A percentile compares a stretch with the other conserved stretches of the same genome.
phyloP scores from a whole-genome alignment of 2,329 filamentous ascomycete genomes.

The Plenodomus biglobosus region DNA sequence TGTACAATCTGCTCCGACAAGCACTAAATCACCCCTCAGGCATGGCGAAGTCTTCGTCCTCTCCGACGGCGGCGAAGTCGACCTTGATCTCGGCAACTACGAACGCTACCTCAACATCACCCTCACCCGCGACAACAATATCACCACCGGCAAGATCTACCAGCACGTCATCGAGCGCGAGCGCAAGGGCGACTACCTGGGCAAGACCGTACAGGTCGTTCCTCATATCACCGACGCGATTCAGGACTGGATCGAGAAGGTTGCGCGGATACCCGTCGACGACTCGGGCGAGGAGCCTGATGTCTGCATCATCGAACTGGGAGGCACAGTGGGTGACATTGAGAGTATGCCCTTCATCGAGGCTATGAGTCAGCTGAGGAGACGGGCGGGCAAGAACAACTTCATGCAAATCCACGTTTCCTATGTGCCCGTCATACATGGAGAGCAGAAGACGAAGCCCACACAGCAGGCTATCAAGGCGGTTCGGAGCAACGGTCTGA shows the following conservation, averaged over 20 bases:
- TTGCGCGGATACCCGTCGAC: conserved; percentile 83
- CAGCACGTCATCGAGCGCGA: conserved; percentile 79
- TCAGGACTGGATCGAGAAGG: conserved; percentile 87
- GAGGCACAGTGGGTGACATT: conserved; percentile 76
- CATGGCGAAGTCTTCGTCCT: conserved; percentile 91
- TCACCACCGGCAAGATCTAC: conserved; percentile 97
- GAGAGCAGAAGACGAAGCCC: conserved; percentile 94
- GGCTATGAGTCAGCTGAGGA: conserved; percentile 76
- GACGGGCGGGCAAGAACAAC: conserved; percentile 72
- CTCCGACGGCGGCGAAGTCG: conserved; percentile 76
- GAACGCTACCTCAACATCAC: conserved; percentile 81
- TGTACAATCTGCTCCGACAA: neutral
- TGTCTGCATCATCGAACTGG: conserved; percentile 80
- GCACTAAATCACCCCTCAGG: conserved; percentile 46
- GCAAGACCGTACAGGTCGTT: conserved; percentile 86
- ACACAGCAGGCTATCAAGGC: conserved; percentile 88
- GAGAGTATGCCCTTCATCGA: conserved; percentile 88
- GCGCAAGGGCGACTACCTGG: conserved; percentile 75
- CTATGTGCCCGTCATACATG: conserved; percentile 74
- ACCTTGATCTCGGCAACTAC: conserved; percentile 75
- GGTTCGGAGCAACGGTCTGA: conserved; percentile 74
- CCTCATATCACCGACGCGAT: conserved; percentile 91
- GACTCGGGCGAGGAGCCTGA: conserved; percentile 81
- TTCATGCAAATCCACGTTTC: conserved; percentile 89
- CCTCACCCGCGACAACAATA: conserved; percentile 85